Percentiles rank a stretch among this genome's conserved stretches.
Evolutionary conservation across 2,329 filamentous ascomycete genomes (phyloP).

Genomic region (Cladophialophora immunda): DNA sequence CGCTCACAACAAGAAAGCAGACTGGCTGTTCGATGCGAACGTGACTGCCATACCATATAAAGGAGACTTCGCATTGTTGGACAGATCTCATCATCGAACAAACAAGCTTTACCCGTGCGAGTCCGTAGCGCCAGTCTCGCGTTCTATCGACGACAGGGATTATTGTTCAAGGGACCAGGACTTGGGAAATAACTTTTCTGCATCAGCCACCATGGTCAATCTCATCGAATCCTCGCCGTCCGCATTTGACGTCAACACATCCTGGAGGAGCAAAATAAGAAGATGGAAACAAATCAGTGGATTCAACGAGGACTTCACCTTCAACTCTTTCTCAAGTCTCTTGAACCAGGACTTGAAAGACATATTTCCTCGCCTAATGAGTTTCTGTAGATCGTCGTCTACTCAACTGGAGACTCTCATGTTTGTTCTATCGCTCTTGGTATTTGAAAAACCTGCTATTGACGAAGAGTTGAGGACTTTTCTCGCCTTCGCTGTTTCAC

Average conservation of each 20-base stretch:
- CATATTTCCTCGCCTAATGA: conserved; percentile 20
- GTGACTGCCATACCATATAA: conserved; percentile 6
- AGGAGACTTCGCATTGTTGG: conserved; percentile 22
- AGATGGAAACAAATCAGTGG: conserved; percentile 25
- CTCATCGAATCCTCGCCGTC: conserved; percentile 15
- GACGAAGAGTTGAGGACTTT: conserved; percentile 11
- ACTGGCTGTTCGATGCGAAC: conserved; percentile 22
- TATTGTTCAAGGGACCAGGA: conserved; percentile 31
- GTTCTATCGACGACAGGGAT: neutral
- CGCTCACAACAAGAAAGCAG: conserved; percentile 23
- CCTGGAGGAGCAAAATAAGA: neutral
- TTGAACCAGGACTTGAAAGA: conserved; percentile 10
- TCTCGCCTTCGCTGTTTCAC: conserved; percentile 25
- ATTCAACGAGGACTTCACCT: conserved; percentile 17
- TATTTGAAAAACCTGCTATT: conserved; percentile 17
- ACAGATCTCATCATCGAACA: conserved; percentile 24
- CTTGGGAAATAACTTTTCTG: neutral
- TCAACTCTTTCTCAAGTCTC: conserved; percentile 19
- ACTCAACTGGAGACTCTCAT: conserved; percentile 14
- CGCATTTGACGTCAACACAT: conserved; percentile 22
- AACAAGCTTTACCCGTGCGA: conserved; percentile 25
- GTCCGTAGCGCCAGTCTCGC: neutral
- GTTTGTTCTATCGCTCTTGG: conserved; percentile 26
- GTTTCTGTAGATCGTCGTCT: conserved; percentile 17
- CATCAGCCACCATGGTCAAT: conserved; percentile 13